These are phyloP conservation scores for Sporobolomyces phaffii DNA, from an alignment of 768 basidiomycete species.

Conservation along the genomic window DNA sequence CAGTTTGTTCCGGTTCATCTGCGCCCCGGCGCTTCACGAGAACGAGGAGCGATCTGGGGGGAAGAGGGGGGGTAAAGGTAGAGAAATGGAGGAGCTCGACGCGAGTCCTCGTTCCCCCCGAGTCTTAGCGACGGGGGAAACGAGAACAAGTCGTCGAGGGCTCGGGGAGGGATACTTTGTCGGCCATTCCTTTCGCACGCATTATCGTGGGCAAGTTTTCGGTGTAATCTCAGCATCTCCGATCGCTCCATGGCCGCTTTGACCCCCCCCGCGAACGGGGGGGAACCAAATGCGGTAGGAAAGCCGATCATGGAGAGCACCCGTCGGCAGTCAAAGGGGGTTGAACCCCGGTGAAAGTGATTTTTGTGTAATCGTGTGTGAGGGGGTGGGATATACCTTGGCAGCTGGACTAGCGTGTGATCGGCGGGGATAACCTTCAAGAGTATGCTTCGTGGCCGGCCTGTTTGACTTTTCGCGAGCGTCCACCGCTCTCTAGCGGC, in stretches of 20 bases:
- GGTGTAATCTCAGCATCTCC: slow-evolving; percentile 75
- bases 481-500: no score
- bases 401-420: no score
- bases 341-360: not conserved
- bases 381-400: not conserved
- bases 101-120: not conserved
- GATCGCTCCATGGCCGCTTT: slow-evolving; percentile 6
- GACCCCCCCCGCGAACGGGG: not conserved
- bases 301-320: slow-evolving; percentile 18
- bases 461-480: no score
- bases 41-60: not conserved
- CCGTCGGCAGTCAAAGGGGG: slow-evolving; percentile 10
- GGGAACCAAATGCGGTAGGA: slow-evolving; percentile 14
- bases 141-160: not conserved
- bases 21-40: not conserved
- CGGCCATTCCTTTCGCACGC: slow-evolving; percentile 86
- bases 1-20: not conserved
- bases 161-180: not conserved
- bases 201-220: slow-evolving; percentile 88
- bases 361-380: not conserved
- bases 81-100: not conserved
- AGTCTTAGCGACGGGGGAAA: not conserved
- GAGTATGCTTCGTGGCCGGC: no score
- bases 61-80: not conserved
- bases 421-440: no score